Evolutionary conservation across 768 basidiomycete genomes (phyloP).

Genomic region (Trametes punicea): DNA sequence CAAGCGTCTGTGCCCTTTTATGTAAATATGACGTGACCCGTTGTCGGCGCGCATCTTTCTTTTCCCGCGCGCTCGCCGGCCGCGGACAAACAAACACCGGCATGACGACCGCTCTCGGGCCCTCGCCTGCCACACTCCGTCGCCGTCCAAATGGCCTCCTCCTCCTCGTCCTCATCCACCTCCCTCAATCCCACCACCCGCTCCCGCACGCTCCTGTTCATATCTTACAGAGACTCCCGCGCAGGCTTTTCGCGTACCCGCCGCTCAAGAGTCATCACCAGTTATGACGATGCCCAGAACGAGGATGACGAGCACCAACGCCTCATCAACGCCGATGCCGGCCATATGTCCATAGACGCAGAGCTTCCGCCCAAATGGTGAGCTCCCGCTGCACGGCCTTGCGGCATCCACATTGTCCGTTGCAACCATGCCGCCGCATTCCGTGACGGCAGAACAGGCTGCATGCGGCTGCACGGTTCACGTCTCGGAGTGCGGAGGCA

Average conservation of each 20-base stretch:
- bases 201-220: slow-evolving; percentile 88
- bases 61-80: slow-evolving; percentile 1
- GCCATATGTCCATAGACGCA: slow-evolving; percentile 52
- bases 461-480: background rate
- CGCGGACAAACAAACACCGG: slow-evolving; percentile 21
- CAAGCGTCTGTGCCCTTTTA: slow-evolving; percentile 9
- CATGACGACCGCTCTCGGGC: slow-evolving; percentile 20
- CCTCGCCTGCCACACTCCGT: slow-evolving; percentile 1
- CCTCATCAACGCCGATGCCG: slow-evolving; percentile 51
- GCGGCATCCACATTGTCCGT: slow-evolving; percentile 14
- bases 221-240: slow-evolving; percentile 85
- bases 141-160: slow-evolving; percentile 29
- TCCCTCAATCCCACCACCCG: slow-evolving; percentile 57
- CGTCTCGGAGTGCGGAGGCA: background rate
- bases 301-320: slow-evolving; percentile 62
- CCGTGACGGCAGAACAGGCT: background rate
- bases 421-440: background rate
- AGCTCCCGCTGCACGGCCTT: slow-evolving; percentile 19
- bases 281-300: slow-evolving; percentile 46
- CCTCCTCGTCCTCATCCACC: slow-evolving; percentile 27
- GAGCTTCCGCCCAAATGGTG: slow-evolving; percentile 87
- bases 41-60: background rate
- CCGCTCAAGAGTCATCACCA: slow-evolving; percentile 31
- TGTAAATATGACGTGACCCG: background rate
- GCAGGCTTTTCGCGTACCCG: slow-evolving; percentile 43